Base-by-base conservation (phyloP, 202 grass and related monocot species). In the Dendrocalamus latiflorus region DNA sequence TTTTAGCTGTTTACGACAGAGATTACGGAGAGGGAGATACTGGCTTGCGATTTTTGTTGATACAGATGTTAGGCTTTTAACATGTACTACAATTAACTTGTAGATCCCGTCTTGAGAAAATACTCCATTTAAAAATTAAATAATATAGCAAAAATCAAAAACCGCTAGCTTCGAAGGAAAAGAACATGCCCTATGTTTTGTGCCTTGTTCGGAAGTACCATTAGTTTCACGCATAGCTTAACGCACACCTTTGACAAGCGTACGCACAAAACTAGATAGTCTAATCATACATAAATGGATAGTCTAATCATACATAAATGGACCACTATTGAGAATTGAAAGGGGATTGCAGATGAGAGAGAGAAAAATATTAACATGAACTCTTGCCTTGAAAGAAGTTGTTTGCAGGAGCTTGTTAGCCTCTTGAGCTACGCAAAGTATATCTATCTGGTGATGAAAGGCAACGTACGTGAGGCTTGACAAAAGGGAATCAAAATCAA, bases 371-470 rank as follows among this genome's bases (percentile, higher is more conserved):
- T 2, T 10, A 50, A 39, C 0, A 16, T 36, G 63, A 85, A 34
- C 14, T 70, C 49, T 44, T 59, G 25, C 9, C 76, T 14, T 48
- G 49, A 80, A 68, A 49, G 77, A 17, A 80, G 20, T 47, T 5
- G 13, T 53, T 16, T 45, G 9, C 13, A 18, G 63, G 50, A 86
- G 20, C 41, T 81, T 48, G 50, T 74, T 81, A 70, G 54, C 54
- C 77, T 68, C 14, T 26, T 26, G 61, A 61, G 77, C 21, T 61
- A 81, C 41, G 70, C 70, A 75, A 60, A 71, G 82, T 1, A 30
- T 45, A 22, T 47, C 42, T 33, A 0, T 17, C 8, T 50, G 6
- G 44, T 18, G 44, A 17, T 53, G 36, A 49, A 77, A 56, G 28
- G 20, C 15, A 53, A 26, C 33, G 26, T 69, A 26, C 44, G 44